A percentile compares a stretch with the other conserved stretches of the same genome.
Conservation (phyloP, 2,329 filamentous ascomycete genomes). For the Corinectria fuckeliana region DNA sequence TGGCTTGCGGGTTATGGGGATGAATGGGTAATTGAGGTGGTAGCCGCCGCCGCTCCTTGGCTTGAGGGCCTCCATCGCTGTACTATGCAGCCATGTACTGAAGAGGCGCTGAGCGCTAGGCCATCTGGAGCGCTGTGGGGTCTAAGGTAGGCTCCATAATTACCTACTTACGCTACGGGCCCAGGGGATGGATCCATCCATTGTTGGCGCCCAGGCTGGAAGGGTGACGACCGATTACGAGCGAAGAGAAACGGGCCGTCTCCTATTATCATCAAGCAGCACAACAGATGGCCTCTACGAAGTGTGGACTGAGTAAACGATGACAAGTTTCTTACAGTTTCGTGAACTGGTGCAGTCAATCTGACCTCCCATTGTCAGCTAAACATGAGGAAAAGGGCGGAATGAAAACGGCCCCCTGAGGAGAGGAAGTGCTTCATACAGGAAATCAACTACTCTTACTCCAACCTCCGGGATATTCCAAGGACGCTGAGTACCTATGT, state of each 20-base stretch:
- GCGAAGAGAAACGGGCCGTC: neutral
- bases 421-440: slow-evolving; percentile 1
- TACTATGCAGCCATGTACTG: no score
- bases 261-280: neutral
- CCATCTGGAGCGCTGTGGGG: slow-evolving; percentile 4
- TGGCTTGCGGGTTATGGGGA: slow-evolving; percentile 1
- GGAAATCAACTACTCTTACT: neutral
- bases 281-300: neutral
- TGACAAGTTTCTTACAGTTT: neutral
- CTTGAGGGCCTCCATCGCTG: neutral
- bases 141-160: no score
- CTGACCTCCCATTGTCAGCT: neutral
- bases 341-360: neutral
- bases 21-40: slow-evolving; percentile 2
- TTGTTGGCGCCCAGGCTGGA: neutral
- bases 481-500: neutral
- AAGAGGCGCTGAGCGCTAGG: slow-evolving; percentile 1
- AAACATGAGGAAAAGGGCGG: neutral
- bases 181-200: neutral
- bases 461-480: neutral
- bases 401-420: neutral
- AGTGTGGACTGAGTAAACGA: no score
- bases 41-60: slow-evolving; percentile 1
- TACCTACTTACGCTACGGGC: neutral
- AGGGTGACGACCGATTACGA: neutral